Percentiles rank a stretch among this genome's conserved stretches.
phyloP scores from a whole-genome alignment of 345 rosid species.

The Acer negundo region DNA sequence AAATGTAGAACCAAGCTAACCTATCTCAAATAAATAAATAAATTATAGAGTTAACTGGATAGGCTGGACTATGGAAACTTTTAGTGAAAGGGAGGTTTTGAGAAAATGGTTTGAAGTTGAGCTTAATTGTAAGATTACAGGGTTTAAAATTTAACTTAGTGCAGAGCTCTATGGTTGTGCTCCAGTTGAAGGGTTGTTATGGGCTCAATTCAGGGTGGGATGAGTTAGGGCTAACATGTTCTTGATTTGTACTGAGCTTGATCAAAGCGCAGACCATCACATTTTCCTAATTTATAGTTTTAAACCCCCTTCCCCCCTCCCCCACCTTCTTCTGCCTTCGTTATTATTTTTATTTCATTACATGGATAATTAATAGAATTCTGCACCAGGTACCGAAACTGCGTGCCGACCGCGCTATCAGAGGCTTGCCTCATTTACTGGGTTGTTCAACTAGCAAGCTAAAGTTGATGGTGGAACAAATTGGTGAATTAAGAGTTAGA shows the following conservation, averaged over 20 bases:
- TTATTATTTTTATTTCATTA: neutral
- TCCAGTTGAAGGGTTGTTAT: neutral
- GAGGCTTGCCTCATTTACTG: conserved; percentile 76
- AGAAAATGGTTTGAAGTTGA: neutral
- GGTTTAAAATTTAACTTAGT: neutral
- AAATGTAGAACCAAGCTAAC: neutral
- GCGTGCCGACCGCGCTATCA: conserved; percentile 57
- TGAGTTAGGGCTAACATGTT: neutral
- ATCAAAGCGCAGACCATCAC: neutral
- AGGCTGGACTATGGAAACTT: conserved; percentile 12
- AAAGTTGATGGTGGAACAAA: conserved; percentile 55
- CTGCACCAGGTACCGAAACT: conserved; percentile 56
- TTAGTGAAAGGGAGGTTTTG: neutral
- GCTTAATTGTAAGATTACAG: no score
- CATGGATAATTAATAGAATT: neutral
- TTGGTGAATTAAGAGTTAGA: conserved; percentile 53
- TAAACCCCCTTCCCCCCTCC: neutral
- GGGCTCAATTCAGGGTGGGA: neutral
- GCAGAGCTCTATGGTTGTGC: neutral
- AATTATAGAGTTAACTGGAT: neutral
- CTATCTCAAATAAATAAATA: no score
- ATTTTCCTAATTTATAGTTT: neutral
- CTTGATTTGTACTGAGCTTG: neutral
- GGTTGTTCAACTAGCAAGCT: conserved; percentile 77
- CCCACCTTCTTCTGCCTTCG: neutral